These are phyloP conservation scores for Globisporangium nunn DNA, from an alignment of 352 stramenopile genomes.

Conservation along the genomic window DNA sequence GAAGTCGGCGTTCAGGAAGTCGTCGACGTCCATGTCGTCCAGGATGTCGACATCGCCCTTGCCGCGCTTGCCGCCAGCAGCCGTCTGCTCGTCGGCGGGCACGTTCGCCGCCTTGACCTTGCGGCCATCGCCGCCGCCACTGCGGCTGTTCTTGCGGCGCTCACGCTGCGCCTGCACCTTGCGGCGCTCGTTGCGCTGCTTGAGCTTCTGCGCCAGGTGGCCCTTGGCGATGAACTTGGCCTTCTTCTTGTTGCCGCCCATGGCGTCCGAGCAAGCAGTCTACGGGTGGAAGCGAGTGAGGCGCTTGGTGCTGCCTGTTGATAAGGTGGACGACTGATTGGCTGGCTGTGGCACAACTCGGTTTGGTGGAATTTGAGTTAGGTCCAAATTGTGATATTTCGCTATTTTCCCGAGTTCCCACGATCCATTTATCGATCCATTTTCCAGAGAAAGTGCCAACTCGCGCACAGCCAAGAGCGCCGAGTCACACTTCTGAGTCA, in stretches of 20 bases:
- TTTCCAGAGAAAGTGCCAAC: no score
- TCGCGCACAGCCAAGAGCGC: no score
- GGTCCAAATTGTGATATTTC: no score
- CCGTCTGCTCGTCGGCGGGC: no score
- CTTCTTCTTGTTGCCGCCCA: slow-evolving; percentile 81
- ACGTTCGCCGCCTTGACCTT: slow-evolving; percentile 18
- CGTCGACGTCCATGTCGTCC: slow-evolving; percentile 85
- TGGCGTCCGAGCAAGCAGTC: slow-evolving; percentile 5
- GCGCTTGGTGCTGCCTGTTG: background rate
- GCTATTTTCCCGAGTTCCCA: no score
- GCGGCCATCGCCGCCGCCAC: slow-evolving; percentile 38
- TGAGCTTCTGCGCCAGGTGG: slow-evolving; percentile 68
- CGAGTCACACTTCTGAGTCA: no score
- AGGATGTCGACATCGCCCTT: slow-evolving; percentile 76
- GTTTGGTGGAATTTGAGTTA: no score
- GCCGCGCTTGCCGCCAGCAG: slow-evolving; percentile 29
- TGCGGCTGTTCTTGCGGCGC: slow-evolving; percentile 66
- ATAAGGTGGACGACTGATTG: background rate
- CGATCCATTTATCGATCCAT: no score
- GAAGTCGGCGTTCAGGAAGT: slow-evolving; percentile 81
- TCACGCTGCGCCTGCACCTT: slow-evolving; percentile 67
- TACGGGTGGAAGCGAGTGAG: no score
- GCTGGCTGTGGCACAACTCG: no score
- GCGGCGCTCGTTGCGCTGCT: slow-evolving; percentile 82
- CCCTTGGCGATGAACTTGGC: slow-evolving; percentile 86